Base-by-base conservation (phyloP, 495 filamentous ascomycete species). In the Lophiotrema nucula region DNA sequence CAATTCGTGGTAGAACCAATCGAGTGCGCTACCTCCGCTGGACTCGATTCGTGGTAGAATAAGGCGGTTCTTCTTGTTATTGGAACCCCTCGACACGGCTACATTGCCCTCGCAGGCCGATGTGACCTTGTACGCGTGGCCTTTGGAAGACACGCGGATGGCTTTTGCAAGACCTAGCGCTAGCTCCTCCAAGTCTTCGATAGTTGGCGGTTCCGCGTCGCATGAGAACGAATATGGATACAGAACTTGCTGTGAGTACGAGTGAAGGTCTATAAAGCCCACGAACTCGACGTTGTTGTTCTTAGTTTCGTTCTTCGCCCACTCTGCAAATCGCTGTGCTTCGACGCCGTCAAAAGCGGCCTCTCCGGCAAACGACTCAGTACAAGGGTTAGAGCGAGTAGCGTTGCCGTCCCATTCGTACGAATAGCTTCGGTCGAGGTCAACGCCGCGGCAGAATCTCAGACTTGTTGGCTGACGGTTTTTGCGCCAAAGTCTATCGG, bases 1-100 rank as follows among this genome's bases (percentile, higher is more conserved):
- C 26, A 96, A 72, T 63, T 93, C 87, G 53, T 93, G 90, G 69
- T 97, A 97, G 72, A 98, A 95, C 83, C 89, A 98, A 72, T 97
- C 93, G 39, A 98, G 82, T 6, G 89, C 89, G 35, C 89, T 92
- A 13, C 93, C 93, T 13, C 92, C 91, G 44, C 82, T 80, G 1
- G 80, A 74, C 50, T 90, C 87, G 58, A 85, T 80, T 24, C 79
- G 76, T 42, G 69, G 66, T 43, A 77, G 68, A 5, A 76, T 35
- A 18, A 64, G 50, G 53, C 55, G 43, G 47, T 59, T 61, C 22
- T 56, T 61, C 42, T 56, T 66, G 22, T 53, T 50, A 12, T 53
- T 58, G 2, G 41, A 6, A 18, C 19, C 23, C 28, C 49, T 62
- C 11, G 60, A 57, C 26, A 56, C 51, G 25, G 69, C 70, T 10